phyloP scores from a whole-genome alignment of 495 filamentous ascomycete genomes.

The Chaetomium fimeti region DNA sequence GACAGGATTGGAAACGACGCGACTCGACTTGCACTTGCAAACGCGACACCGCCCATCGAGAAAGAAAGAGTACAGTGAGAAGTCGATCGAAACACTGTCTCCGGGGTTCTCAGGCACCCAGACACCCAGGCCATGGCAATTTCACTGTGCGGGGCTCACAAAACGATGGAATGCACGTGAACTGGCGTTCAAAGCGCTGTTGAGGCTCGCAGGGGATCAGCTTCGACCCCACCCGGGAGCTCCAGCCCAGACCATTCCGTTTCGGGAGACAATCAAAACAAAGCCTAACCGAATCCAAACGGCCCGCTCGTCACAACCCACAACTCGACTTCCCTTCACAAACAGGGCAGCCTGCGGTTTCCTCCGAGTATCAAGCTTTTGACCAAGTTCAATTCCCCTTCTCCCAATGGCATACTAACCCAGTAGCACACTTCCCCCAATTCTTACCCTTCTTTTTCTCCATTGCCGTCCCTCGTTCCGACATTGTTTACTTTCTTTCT shows the following conservation, averaged over 20 bases:
- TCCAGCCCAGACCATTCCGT: constrained; percentile 28
- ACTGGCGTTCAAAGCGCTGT: constrained; percentile 24
- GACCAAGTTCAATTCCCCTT: constrained; percentile 3
- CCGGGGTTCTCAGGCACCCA: background rate
- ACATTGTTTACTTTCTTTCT: constrained; percentile 15
- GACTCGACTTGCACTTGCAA: constrained; percentile 15
- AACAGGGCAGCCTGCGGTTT: constrained; percentile 19
- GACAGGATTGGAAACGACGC: background rate
- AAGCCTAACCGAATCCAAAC: constrained; percentile 26
- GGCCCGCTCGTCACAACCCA: constrained; percentile 29
- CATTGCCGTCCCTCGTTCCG: background rate
- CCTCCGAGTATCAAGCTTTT: constrained; percentile 22
- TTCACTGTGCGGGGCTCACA: constrained; percentile 8
- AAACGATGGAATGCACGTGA: constrained; percentile 29
- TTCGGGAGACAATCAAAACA: constrained; percentile 39
- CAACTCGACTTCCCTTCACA: constrained; percentile 26
- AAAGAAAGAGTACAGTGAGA: background rate
- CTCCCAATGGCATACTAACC: constrained; percentile 2
- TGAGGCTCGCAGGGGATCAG: background rate
- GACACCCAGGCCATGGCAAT: constrained; percentile 1
- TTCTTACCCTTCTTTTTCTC: background rate
- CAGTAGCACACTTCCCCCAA: background rate
- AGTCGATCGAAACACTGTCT: background rate
- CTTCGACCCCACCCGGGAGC: constrained; percentile 23
- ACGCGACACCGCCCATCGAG: constrained; percentile 12